Evolutionary conservation across 176 grass and related monocot species (phyloP), one percentile per base, ranked within the genome.

Genomic region (Tillandsia leiboldiana): DNA sequence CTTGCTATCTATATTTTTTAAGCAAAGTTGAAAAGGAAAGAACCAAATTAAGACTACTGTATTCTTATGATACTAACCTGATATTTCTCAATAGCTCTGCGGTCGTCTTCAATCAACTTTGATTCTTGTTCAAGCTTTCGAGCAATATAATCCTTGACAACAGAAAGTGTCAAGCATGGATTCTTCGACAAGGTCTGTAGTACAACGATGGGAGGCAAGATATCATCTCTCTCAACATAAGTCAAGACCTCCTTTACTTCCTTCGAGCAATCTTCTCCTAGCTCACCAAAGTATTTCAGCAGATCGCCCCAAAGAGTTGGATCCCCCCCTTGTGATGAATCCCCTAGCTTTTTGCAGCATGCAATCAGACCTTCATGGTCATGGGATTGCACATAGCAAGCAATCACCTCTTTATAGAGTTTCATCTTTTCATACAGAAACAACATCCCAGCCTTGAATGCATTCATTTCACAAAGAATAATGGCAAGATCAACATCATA

Each of bases 381-480:
- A 10, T 93, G 90, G 20, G 80, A 75, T 81, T 99, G 94, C 90
- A 93, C 90, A 80, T 99, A 99, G 75, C 90, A 93, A 78, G 85
- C 76, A 63, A 99, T 99, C 74, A 99, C 94, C 80, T 93, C 90
- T 87, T 87, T 99, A 71, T 82, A 90, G 10, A 99, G 84, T 77
- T 99, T 90, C 69, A 93, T 75, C 83, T 93, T 99, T 74, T 99
- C 94, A 65, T 93, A 99, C 28, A 99, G 72, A 90, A 93, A 99
- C 51, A 99, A 53, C 68, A 99, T 65, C 2, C 94, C 94, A 72
- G 87, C 84, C 86, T 86, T 90, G 67, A 90, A 99, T 65, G 77
- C 75, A 87, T 99, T 86, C 77, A 84, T 85, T 72, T 99, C 86
- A 72, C 94, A 99, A 64, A 99, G 70, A 78, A 99, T 90, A 72